Evolutionary conservation across 805 yeast species (phyloP), one percentile per base, ranked within the genome.

Genomic region (Huiozyma sinensis): DNA sequence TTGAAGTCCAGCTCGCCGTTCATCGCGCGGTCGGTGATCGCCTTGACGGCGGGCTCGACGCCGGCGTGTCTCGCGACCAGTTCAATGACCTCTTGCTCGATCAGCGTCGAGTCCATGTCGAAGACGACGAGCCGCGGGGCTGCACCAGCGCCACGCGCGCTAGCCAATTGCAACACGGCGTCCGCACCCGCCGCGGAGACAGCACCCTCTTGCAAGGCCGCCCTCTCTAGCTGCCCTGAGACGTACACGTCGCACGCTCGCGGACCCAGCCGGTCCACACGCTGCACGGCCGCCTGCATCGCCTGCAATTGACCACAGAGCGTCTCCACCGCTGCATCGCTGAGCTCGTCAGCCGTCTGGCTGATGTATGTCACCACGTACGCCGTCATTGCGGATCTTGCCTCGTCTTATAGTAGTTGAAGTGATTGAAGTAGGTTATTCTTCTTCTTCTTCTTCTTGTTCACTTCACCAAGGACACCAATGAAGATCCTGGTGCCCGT

Each of bases 41-140:
- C 83, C 5, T 90, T 83, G 6, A 92, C 98, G 60, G 86, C 71
- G 6, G 73, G 78, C 57, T 92, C 96, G 32, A 92, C 95, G 51
- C 76, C 73, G n/a, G 96, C 97, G 55, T 85, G 82, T 0, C 87
- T 87, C 2, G 98, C 98, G 51, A 92, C 90, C 58, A 92, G 65
- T 59, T 92, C 99, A 53, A 92, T 92, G 35, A 92, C 97, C 65
- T 92, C 99, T 65, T 92, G 97, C 61, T 83, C 81, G 51, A 92
- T 92, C 58, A 92, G 68, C 0, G 99, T 92, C 0, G 97, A 88
- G 67, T 92, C 99, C 98, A 92, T 92, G 57, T 92, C 99, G 59
- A 92, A 92, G 8, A 94, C 85, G 48, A 85, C 80, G 41, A 92
- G 68, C 55, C 77, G 74, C 57, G 58, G 60, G 28, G 48, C 47